These are phyloP conservation scores for Paecilomyces sp. DNA, from an alignment of 2,329 filamentous ascomycete genomes.

Conservation along the genomic window DNA sequence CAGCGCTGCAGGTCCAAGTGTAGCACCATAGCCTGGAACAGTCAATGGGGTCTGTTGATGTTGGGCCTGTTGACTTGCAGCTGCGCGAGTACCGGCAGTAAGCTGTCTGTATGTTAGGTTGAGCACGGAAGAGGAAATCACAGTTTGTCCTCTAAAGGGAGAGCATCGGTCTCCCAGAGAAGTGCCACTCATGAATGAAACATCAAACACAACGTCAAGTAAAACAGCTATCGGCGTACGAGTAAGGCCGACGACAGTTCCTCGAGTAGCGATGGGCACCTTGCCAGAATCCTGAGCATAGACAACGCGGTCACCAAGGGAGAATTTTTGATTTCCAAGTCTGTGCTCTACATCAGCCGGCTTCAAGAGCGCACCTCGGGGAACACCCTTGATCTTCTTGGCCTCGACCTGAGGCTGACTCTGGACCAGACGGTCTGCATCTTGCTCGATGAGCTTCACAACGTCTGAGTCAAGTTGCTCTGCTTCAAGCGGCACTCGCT, in stretches of 20 bases:
- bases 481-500: slow-evolving; percentile 91
- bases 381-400: slow-evolving; percentile 72
- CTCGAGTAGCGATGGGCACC: slow-evolving; percentile 83
- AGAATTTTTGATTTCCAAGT: slow-evolving; percentile 75
- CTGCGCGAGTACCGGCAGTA: slow-evolving; percentile 47
- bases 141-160: slow-evolving; percentile 88
- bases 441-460: slow-evolving; percentile 71
- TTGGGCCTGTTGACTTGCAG: slow-evolving; percentile 45
- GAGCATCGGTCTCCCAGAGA: slow-evolving; percentile 84
- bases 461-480: slow-evolving; percentile 91
- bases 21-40: slow-evolving; percentile 50
- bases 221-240: slow-evolving; percentile 75
- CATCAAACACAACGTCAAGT: slow-evolving; percentile 88
- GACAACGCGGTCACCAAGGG: slow-evolving; percentile 81
- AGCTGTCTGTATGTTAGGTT: slow-evolving; percentile 82
- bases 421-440: slow-evolving; percentile 58
- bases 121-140: slow-evolving; percentile 77
- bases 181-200: slow-evolving; percentile 94
- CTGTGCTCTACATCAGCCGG: slow-evolving; percentile 95
- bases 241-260: slow-evolving; percentile 92
- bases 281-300: slow-evolving; percentile 91
- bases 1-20: slow-evolving; percentile 49
- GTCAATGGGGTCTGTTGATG: slow-evolving; percentile 49
- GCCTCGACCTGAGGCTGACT: slow-evolving; percentile 49
- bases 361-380: slow-evolving; percentile 79